A percentile compares a stretch with the other conserved stretches of the same genome.
Evolutionary conservation across 495 filamentous ascomycete genomes (phyloP).

Genomic region (Aspergillus leporis): DNA sequence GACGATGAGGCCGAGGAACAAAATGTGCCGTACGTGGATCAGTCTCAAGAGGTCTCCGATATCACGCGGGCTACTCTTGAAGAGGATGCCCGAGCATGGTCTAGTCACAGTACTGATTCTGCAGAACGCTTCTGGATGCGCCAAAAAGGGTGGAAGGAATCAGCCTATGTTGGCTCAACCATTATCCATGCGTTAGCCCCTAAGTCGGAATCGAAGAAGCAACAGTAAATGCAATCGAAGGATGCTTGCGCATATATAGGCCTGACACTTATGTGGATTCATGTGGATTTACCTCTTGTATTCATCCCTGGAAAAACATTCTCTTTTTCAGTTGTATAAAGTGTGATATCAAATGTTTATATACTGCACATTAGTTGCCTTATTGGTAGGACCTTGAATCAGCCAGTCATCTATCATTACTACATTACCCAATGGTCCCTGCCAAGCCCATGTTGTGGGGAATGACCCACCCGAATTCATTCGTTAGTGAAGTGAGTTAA

Average conservation of each 20-base stretch:
- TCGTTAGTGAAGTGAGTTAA: neutral
- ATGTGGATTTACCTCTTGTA: too few species aligned
- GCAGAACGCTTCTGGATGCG: constrained; percentile 69
- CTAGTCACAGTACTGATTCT: constrained; percentile 48
- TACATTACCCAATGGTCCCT: neutral
- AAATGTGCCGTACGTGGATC: constrained; percentile 1
- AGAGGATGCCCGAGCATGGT: constrained; percentile 68
- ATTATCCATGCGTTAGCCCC: constrained; percentile 55
- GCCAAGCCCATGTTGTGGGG: neutral
- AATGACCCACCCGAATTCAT: neutral
- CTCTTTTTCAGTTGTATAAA: neutral
- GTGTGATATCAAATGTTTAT: neutral
- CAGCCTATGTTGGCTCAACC: constrained; percentile 54
- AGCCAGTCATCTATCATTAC: too few species aligned
- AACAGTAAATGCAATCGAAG: constrained; percentile 38
- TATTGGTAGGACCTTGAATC: too few species aligned
- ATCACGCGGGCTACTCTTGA: constrained; percentile 50
- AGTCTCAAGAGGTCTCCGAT: constrained; percentile 26
- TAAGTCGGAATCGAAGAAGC: constrained; percentile 54
- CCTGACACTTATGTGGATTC: neutral
- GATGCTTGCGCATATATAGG: neutral
- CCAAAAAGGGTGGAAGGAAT: constrained; percentile 64
- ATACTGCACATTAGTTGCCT: too few species aligned
- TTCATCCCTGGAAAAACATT: neutral
- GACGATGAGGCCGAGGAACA: constrained; percentile 25